Conservation (phyloP, 768 basidiomycete genomes). For the Lentinula aciculospora region DNA sequence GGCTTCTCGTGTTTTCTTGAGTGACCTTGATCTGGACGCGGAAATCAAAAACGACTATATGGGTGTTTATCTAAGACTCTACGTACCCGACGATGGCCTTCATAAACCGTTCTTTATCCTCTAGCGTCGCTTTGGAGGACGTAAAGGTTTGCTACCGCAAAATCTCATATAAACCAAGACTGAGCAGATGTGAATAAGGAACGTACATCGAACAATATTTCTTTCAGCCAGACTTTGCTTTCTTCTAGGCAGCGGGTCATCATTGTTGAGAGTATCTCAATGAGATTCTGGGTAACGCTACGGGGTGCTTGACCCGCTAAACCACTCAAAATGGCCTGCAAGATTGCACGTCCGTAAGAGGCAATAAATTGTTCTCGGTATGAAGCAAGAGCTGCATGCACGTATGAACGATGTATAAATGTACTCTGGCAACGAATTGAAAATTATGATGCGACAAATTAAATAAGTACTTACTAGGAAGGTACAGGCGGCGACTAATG, state of each 20-base stretch:
- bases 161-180: background rate
- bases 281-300: slow-evolving; percentile 76
- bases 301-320: slow-evolving; percentile 84
- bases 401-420: slow-evolving; percentile 60
- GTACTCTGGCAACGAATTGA: slow-evolving; percentile 37
- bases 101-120: slow-evolving; percentile 76
- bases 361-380: slow-evolving; percentile 47
- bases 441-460: background rate
- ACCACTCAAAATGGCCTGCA: slow-evolving; percentile 69
- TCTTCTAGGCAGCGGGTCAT: slow-evolving; percentile 50
- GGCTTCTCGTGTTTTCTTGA: slow-evolving; percentile 73
- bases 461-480: slow-evolving; percentile 60
- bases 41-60: background rate
- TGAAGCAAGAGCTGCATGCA: slow-evolving; percentile 54
- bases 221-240: slow-evolving; percentile 65
- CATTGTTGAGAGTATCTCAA: slow-evolving; percentile 72
- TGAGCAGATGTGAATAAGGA: slow-evolving; percentile 6
- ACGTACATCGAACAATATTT: slow-evolving; percentile 61
- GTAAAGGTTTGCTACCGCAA: slow-evolving; percentile 61
- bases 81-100: slow-evolving; percentile 64
- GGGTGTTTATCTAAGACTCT: background rate
- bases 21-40: slow-evolving; percentile 54
- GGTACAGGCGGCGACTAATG: slow-evolving; percentile 72
- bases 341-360: slow-evolving; percentile 57
- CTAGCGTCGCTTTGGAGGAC: slow-evolving; percentile 62